phyloP scores from a whole-genome alignment of 2,329 filamentous ascomycete genomes.

The Coniochaeta sp. region DNA sequence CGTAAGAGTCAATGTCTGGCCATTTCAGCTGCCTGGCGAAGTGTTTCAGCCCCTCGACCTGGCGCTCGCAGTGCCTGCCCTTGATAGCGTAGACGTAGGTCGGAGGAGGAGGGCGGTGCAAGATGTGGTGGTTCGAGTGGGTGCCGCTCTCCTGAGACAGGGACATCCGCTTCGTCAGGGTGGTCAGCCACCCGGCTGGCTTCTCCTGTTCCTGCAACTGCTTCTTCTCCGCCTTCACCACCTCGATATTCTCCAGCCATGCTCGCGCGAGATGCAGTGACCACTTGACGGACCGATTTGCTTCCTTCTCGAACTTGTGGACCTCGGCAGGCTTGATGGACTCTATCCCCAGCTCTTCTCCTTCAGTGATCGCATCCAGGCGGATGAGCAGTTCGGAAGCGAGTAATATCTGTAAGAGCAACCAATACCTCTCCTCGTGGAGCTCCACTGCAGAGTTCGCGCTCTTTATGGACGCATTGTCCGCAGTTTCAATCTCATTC shows the following conservation, averaged over 20 bases:
- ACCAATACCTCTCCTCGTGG: slow-evolving; percentile 58
- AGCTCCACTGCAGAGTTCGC: slow-evolving; percentile 40
- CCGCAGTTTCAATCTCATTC: slow-evolving; percentile 42
- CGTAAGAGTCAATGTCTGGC: slow-evolving; percentile 51
- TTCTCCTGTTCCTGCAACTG: slow-evolving; percentile 21
- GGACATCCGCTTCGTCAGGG: slow-evolving; percentile 47
- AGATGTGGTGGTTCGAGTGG: background rate
- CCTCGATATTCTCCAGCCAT: slow-evolving; percentile 62
- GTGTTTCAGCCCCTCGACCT: slow-evolving; percentile 54
- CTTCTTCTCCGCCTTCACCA: slow-evolving; percentile 36
- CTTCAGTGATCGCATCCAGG: slow-evolving; percentile 55
- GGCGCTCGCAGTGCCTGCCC: slow-evolving; percentile 49
- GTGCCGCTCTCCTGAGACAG: slow-evolving; percentile 27
- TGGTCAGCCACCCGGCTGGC: slow-evolving; percentile 45
- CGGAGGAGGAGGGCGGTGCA: slow-evolving; percentile 18
- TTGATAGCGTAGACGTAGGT: slow-evolving; percentile 39
- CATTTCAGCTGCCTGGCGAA: slow-evolving; percentile 57
- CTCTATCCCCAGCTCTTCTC: slow-evolving; percentile 46
- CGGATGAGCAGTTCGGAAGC: slow-evolving; percentile 59
- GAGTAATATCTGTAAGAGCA: slow-evolving; percentile 58
- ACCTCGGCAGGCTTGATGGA: slow-evolving; percentile 49
- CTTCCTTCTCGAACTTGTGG: slow-evolving; percentile 53
- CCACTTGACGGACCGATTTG: slow-evolving; percentile 58
- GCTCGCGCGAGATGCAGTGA: slow-evolving; percentile 55
- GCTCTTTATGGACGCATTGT: slow-evolving; percentile 43